Conservation (phyloP, 306 rosid genomes). For the Trichosanthes truncata region DNA sequence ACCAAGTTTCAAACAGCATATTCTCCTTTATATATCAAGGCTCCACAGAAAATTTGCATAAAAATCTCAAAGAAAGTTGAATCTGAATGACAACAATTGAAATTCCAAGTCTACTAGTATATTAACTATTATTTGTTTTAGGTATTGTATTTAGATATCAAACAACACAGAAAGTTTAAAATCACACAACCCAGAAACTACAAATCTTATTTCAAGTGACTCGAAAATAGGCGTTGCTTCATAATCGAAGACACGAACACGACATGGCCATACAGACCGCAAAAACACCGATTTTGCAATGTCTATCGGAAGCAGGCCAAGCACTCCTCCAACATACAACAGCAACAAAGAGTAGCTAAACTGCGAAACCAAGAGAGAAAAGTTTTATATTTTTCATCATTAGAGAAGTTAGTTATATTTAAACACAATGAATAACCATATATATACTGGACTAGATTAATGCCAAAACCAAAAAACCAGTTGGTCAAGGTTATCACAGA, state of each 20-base stretch:
- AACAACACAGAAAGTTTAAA: neutral
- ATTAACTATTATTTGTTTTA: neutral
- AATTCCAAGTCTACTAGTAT: neutral
- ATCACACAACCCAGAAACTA: neutral
- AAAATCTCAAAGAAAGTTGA: neutral
- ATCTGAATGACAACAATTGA: neutral
- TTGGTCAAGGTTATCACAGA: neutral
- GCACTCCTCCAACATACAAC: constrained; percentile 82
- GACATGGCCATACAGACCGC: neutral
- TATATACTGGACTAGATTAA: neutral
- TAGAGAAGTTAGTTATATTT: neutral
- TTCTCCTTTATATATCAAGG: neutral
- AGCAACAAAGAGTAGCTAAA: constrained; percentile 74
- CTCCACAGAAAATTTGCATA: neutral
- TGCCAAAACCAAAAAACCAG: neutral
- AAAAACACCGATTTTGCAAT: neutral
- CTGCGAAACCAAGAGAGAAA: constrained; percentile 32
- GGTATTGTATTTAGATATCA: neutral
- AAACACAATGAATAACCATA: neutral
- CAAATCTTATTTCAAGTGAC: neutral
- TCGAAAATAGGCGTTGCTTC: neutral
- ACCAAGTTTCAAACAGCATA: neutral
- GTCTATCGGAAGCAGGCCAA: constrained; percentile 31
- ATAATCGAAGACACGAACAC: neutral
- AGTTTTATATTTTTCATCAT: neutral